A percentile compares a stretch with the other conserved stretches of the same genome.
phyloP scores from a whole-genome alignment of 2,329 filamentous ascomycete genomes.

The Stemphylium beticola region DNA sequence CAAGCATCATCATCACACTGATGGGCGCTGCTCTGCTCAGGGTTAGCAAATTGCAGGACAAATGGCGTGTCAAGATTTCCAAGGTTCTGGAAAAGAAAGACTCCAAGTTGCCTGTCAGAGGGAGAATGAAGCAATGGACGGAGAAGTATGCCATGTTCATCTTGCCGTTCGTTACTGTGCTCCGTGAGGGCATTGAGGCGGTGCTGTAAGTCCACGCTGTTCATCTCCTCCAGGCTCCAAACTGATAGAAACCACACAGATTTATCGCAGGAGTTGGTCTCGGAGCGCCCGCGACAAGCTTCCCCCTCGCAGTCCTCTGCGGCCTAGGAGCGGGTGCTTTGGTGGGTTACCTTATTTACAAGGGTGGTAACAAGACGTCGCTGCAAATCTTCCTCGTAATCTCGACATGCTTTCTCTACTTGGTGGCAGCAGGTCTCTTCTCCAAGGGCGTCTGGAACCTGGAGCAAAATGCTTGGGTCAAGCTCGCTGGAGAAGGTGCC shows the following conservation, averaged over 20 bases:
- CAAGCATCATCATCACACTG: slow-evolving; percentile 78
- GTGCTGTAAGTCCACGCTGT: slow-evolving; percentile 60
- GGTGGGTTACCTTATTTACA: slow-evolving; percentile 79
- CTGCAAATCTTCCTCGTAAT: slow-evolving; percentile 80
- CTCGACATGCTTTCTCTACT: slow-evolving; percentile 83
- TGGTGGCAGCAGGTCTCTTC: slow-evolving; percentile 83
- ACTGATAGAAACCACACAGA: slow-evolving; percentile 6
- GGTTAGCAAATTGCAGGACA: slow-evolving; percentile 81
- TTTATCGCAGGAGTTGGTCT: slow-evolving; percentile 87
- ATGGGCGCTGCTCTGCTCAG: slow-evolving; percentile 82
- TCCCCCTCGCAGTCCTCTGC: slow-evolving; percentile 77
- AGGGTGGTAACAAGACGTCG: slow-evolving; percentile 68
- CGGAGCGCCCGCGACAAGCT: slow-evolving; percentile 73
- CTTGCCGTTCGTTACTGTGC: slow-evolving; percentile 84
- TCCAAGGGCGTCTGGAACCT: slow-evolving; percentile 78
- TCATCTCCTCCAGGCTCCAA: not conserved
- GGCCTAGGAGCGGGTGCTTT: slow-evolving; percentile 71
- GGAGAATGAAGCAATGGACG: slow-evolving; percentile 65
- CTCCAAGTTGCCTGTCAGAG: slow-evolving; percentile 45
- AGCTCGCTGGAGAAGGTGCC: slow-evolving; percentile 67
- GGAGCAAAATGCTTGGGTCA: slow-evolving; percentile 72
- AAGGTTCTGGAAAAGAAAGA: slow-evolving; percentile 68
- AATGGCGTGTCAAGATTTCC: slow-evolving; percentile 85
- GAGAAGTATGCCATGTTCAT: slow-evolving; percentile 88
- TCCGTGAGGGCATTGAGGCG: slow-evolving; percentile 84